phyloP scores from a whole-genome alignment of 140 eudicot species.

The Stevia rebaudiana region DNA sequence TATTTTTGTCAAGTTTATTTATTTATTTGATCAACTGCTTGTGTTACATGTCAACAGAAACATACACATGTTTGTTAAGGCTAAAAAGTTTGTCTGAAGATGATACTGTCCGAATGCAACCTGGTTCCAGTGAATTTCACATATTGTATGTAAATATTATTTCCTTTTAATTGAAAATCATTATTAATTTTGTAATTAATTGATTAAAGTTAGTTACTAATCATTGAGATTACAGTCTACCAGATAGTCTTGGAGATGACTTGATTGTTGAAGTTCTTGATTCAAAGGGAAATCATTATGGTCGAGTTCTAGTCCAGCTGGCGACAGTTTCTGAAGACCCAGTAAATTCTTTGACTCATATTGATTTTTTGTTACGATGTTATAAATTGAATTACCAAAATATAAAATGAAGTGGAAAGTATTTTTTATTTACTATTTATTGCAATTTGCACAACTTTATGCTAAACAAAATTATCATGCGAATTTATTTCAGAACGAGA shows the following conservation, averaged over 20 bases:
- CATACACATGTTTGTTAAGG: constrained; percentile 50
- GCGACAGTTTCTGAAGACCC: constrained; percentile 78
- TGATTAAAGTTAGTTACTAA: constrained; percentile 17
- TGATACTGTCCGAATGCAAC: constrained; percentile 71
- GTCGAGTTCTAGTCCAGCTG: constrained; percentile 71
- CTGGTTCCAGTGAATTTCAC: constrained; percentile 75
- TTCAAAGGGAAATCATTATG: constrained; percentile 54
- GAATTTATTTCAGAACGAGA: constrained; percentile 53
- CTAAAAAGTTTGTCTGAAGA: constrained; percentile 71
- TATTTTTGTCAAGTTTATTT: no score
- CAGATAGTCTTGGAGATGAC: constrained; percentile 77
- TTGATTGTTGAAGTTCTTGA: constrained; percentile 58
- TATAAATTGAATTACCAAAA: background rate
- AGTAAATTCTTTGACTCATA: constrained; percentile 24
- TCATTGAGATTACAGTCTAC: constrained; percentile 53
- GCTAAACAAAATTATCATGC: background rate
- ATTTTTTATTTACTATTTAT: background rate
- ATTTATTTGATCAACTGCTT: constrained; percentile 10
- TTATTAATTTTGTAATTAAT: background rate
- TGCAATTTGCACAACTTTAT: background rate
- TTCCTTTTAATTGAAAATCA: background rate
- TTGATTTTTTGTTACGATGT: background rate
- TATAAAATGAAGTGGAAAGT: background rate
- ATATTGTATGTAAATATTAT: constrained; percentile 56
- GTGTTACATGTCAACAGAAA: constrained; percentile 38